phyloP scores from a whole-genome alignment of 2,329 filamentous ascomycete species.

The Basipetospora sp. region DNA sequence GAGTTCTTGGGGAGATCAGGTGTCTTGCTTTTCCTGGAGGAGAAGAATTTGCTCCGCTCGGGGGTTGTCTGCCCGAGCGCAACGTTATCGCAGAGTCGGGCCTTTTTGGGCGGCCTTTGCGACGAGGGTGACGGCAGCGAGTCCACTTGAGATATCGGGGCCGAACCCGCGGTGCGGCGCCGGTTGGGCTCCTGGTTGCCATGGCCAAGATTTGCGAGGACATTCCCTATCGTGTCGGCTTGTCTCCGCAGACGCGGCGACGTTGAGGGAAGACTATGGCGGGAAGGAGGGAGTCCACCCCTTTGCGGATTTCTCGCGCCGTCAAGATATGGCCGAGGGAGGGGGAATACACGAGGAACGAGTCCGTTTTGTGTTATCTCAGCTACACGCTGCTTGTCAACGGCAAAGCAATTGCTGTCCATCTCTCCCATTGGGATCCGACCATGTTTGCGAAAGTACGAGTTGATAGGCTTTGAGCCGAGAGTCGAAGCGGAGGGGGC shows the following conservation, averaged over 20 bases:
- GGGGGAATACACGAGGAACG: slow-evolving; percentile 41
- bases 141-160: slow-evolving; percentile 8
- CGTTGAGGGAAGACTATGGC: slow-evolving; percentile 15
- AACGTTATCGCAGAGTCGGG: slow-evolving; percentile 35
- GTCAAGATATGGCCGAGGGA: slow-evolving; percentile 42
- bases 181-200: slow-evolving; percentile 4
- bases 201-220: slow-evolving; percentile 18
- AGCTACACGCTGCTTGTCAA: slow-evolving; percentile 34
- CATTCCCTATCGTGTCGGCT: slow-evolving; percentile 35
- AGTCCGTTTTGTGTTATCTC: slow-evolving; percentile 33
- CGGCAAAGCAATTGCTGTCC: slow-evolving; percentile 45
- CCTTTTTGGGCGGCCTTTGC: slow-evolving; percentile 39
- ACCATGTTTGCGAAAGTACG: slow-evolving; percentile 35
- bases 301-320: slow-evolving; percentile 14
- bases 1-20: not conserved
- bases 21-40: slow-evolving; percentile 15
- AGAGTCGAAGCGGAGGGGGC: slow-evolving; percentile 13
- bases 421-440: slow-evolving; percentile 47
- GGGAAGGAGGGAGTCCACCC: slow-evolving; percentile 6
- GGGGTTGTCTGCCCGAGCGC: slow-evolving; percentile 12
- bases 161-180: slow-evolving; percentile 7
- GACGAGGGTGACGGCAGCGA: slow-evolving; percentile 12
- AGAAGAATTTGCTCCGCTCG: slow-evolving; percentile 40
- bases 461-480: slow-evolving; percentile 34
- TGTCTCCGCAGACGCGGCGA: slow-evolving; percentile 32